phyloP scores from a whole-genome alignment of 2,329 filamentous ascomycete genomes.

The Phialophora chinensis region DNA sequence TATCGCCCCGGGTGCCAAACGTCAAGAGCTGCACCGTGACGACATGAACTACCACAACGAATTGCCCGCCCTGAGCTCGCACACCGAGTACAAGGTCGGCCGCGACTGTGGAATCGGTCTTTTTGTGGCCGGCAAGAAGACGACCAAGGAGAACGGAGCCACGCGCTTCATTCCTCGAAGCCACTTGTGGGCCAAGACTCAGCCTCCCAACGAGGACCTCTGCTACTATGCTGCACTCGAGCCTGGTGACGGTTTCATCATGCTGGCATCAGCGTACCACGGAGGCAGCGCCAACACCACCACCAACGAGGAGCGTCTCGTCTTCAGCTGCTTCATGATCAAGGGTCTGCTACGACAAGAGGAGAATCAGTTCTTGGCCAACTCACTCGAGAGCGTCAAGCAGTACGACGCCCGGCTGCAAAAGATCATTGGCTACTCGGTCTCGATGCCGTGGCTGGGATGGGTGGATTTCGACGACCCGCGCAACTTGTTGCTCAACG shows the following conservation, averaged over 20 bases:
- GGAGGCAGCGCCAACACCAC: conserved; percentile 42
- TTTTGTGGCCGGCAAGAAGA: conserved; percentile 32
- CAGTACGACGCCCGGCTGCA: neutral
- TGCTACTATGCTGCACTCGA: conserved; percentile 28
- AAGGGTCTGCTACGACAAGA: conserved; percentile 43
- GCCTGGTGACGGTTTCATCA: conserved; percentile 47
- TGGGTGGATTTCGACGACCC: conserved; percentile 11
- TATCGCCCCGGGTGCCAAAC: conserved; percentile 38
- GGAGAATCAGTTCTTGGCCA: neutral
- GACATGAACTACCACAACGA: conserved; percentile 24
- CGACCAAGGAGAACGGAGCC: conserved; percentile 42
- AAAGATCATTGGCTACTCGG: conserved; percentile 1
- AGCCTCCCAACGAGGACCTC: conserved; percentile 18
- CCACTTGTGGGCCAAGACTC: conserved; percentile 19
- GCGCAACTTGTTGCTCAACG: conserved; percentile 10
- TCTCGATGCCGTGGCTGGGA: neutral
- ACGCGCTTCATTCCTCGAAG: conserved; percentile 33
- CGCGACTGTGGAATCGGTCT: conserved; percentile 18
- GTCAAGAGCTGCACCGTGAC: conserved; percentile 40
- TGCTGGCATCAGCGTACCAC: conserved; percentile 46
- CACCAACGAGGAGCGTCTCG: conserved; percentile 44
- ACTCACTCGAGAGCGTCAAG: neutral
- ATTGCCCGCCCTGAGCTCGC: conserved; percentile 30
- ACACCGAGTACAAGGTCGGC: conserved; percentile 29
- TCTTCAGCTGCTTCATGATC: conserved; percentile 46